These are phyloP conservation scores for Chiua virens DNA, from an alignment of 768 basidiomycete genomes.

Conservation along the genomic window DNA sequence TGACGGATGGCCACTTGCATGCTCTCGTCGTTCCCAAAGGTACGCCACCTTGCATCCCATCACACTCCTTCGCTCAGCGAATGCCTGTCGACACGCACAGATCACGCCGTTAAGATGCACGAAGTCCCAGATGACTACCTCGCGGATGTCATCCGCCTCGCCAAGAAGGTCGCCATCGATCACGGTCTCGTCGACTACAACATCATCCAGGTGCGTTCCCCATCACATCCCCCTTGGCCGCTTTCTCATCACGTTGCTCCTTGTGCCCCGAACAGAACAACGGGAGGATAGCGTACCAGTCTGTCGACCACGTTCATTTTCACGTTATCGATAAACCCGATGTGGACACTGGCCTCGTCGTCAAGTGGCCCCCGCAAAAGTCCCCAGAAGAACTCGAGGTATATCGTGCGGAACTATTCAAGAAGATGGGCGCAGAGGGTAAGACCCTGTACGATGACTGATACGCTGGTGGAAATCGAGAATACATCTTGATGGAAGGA, in stretches of 20 bases:
- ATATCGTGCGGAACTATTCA: conserved; percentile 7
- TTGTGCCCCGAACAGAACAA: conserved; percentile 50
- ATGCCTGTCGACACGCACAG: conserved; percentile 37
- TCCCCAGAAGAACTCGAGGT: conserved; percentile 6
- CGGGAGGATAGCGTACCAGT: conserved; percentile 60
- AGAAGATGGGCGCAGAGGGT: background rate
- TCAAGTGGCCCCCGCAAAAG: conserved; percentile 56
- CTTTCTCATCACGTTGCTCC: background rate
- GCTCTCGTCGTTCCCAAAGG: conserved; percentile 91
- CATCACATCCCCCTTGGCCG: background rate
- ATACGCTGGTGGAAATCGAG: too few relatives aligned
- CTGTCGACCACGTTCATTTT: conserved; percentile 87
- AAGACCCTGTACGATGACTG: background rate
- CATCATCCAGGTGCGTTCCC: conserved; percentile 57
- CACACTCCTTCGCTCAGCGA: background rate
- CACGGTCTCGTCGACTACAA: conserved; percentile 79
- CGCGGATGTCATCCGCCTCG: conserved; percentile 69
- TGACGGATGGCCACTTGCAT: conserved; percentile 70
- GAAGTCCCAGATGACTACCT: conserved; percentile 85
- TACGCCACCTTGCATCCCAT: conserved; percentile 29
- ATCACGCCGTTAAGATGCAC: conserved; percentile 83
- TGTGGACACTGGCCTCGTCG: conserved; percentile 63
- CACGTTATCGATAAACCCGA: conserved; percentile 92
- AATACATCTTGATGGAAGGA: too few relatives aligned
- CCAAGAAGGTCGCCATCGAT: conserved; percentile 81